Base-by-base conservation (phyloP, 1,284 basidiomycete genomes). In the Peniophora sp. region DNA sequence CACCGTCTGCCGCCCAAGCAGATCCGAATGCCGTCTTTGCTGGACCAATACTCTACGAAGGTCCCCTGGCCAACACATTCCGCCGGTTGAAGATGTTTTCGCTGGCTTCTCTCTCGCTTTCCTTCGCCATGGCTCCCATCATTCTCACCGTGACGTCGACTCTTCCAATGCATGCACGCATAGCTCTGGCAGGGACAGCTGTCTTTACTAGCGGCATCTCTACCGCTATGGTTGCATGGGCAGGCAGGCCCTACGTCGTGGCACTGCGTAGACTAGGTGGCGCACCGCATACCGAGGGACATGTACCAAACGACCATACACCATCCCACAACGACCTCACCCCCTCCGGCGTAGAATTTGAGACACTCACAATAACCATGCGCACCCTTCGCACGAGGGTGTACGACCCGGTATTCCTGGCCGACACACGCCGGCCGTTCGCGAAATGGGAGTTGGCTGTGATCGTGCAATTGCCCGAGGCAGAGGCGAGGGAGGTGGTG, bases 51-150 rank as follows among this genome's bases (percentile, higher is more conserved):
- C 52, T 60, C 48, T 80, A 80, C 55, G 58, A 74, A 53, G 91
- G 89, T 0, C 90, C 91, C 1, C 69, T 93, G 43, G 67, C 83
- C 0, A 62, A 70, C 44, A 88, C 87, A 0, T 92, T 90, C 68
- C 77, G 80, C 44, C 78, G 81, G 8, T 75, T 92, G 51, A 94
- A 94, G 63, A 67, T 91, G 22, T 92, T 94, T 68, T 93, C 91
- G 9, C 68, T 94, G 2, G 79, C 81, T 41, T 92, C 90, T 1
- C 75, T 94, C 47, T 75, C 75, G 3, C 76, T 92, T 45, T 85
- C 88, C n/a, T 67, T 73, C 49, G 71, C 79, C 3, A 70, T 93
- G 58, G 75, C 86, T 0, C 91, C 91, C 1, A 79, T 93, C 66
- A 79, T 95, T 52, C 85, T 94, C 63, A 64, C 91, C 43, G 75